Evolutionary conservation across 2,329 filamentous ascomycete genomes (phyloP).

Genomic region (Colletotrichum agaves): DNA sequence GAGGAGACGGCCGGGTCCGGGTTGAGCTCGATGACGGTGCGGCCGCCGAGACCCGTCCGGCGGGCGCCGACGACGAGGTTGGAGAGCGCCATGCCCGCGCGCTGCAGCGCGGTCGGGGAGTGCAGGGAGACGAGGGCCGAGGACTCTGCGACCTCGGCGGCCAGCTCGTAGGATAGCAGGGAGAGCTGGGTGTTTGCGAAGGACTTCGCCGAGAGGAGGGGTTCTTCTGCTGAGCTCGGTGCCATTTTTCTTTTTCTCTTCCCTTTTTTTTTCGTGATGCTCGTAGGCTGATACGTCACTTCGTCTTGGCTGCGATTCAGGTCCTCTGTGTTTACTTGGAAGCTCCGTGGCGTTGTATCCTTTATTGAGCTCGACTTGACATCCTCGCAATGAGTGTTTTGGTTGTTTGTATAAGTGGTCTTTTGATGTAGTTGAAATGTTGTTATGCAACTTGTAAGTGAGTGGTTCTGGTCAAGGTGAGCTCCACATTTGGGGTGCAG

Average conservation of each 20-base stretch:
- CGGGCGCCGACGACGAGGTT: slow-evolving; percentile 80
- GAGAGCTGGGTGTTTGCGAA: slow-evolving; percentile 78
- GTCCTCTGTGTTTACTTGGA: not conserved
- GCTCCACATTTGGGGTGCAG: slow-evolving; percentile 21
- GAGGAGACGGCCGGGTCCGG: slow-evolving; percentile 75
- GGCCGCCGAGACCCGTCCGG: slow-evolving; percentile 91
- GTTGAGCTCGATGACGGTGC: slow-evolving; percentile 84
- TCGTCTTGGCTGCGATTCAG: too few species aligned
- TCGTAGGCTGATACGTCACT: too few species aligned
- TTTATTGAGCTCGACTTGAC: too few species aligned
- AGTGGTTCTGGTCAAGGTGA: slow-evolving; percentile 1
- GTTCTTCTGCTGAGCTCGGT: slow-evolving; percentile 43
- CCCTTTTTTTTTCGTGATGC: too few species aligned
- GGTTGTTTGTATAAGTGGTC: slow-evolving; percentile 3
- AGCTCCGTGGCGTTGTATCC: too few species aligned
- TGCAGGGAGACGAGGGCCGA: slow-evolving; percentile 73
- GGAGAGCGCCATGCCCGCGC: slow-evolving; percentile 81
- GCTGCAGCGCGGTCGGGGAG: slow-evolving; percentile 75
- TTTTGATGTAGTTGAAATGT: slow-evolving; percentile 12
- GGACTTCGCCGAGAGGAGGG: slow-evolving; percentile 70
- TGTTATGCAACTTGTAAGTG: slow-evolving; percentile 11
- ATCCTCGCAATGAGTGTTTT: not conserved
- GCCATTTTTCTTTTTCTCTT: slow-evolving; percentile 46
- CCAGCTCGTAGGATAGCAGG: slow-evolving; percentile 77
- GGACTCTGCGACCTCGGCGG: slow-evolving; percentile 78